A percentile compares a stretch with the other conserved stretches of the same genome.
phyloP scores from a whole-genome alignment of 805 yeast species.

The Jamesozyma hellenica region DNA sequence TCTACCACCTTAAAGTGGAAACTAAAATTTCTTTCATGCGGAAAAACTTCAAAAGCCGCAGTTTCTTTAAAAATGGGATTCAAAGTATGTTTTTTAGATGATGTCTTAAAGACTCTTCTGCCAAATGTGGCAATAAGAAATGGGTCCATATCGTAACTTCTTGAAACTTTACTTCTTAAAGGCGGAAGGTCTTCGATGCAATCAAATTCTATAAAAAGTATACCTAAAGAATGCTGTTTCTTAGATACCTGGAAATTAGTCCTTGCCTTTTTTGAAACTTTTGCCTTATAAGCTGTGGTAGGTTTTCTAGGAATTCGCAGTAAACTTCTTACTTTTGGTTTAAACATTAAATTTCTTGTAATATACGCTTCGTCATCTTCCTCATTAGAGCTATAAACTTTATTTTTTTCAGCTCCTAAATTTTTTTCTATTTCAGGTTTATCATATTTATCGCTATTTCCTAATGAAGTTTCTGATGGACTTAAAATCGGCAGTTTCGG shows the following conservation, averaged over 20 bases:
- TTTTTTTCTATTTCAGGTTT: slow-evolving; percentile 3
- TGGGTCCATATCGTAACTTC: slow-evolving; percentile 87
- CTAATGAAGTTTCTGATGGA: background rate
- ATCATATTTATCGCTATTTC: slow-evolving; percentile 5
- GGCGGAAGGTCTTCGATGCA: slow-evolving; percentile 76
- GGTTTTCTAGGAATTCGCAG: slow-evolving; percentile 5
- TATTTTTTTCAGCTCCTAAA: background rate
- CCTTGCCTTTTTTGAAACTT: slow-evolving; percentile 5
- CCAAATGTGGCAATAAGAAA: slow-evolving; percentile 89
- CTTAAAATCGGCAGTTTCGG: background rate
- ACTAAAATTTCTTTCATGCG: slow-evolving; percentile 54
- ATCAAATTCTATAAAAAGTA: slow-evolving; percentile 64
- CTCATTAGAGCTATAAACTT: background rate
- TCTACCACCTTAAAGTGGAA: slow-evolving; percentile 70
- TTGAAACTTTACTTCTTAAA: slow-evolving; percentile 48
- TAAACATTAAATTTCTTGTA: slow-evolving; percentile 4
- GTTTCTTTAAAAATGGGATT: slow-evolving; percentile 77
- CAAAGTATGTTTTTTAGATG: slow-evolving; percentile 71
- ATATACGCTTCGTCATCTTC: background rate
- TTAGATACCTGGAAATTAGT: slow-evolving; percentile 22
- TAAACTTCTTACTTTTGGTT: slow-evolving; percentile 2
- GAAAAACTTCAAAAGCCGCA: slow-evolving; percentile 64
- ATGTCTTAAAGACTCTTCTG: slow-evolving; percentile 73
- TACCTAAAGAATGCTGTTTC: slow-evolving; percentile 42
- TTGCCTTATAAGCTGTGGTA: slow-evolving; percentile 5